Percentiles rank a stretch among this genome's conserved stretches.
These are phyloP conservation scores for Podaxis sp. DNA, from an alignment of 768 basidiomycete species.

Conservation along the genomic window DNA sequence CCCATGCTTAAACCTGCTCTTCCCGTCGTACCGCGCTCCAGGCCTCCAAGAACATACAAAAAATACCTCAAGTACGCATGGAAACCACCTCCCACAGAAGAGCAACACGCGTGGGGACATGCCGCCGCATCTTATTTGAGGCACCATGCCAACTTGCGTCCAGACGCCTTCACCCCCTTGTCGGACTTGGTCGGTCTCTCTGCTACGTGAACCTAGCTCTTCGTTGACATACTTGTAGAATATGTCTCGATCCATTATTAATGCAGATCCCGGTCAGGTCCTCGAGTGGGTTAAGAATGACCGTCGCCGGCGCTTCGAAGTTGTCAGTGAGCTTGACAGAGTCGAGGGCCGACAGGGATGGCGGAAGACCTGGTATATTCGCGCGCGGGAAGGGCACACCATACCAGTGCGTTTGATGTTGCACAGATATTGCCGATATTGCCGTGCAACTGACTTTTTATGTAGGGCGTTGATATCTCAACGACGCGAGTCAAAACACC, in stretches of 20 bases:
- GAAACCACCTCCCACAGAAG: background rate
- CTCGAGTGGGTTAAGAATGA: slow-evolving; percentile 3
- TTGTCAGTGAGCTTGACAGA: background rate
- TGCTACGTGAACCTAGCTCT: too few species aligned
- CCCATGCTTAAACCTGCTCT: slow-evolving; percentile 1
- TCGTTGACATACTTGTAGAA: background rate
- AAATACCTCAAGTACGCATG: background rate
- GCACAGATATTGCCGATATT: background rate
- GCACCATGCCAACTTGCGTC: slow-evolving; percentile 1
- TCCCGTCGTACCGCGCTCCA: background rate
- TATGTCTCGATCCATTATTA: background rate
- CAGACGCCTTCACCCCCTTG: slow-evolving; percentile 4
- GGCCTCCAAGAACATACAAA: background rate
- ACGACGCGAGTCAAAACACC: background rate
- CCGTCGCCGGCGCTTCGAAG: background rate
- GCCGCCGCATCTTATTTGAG: background rate
- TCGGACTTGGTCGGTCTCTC: background rate
- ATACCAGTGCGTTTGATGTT: background rate
- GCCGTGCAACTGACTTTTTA: background rate
- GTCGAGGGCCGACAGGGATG: background rate
- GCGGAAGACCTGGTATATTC: background rate
- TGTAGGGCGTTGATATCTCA: slow-evolving; percentile 1
- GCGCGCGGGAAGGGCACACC: slow-evolving; percentile 2
- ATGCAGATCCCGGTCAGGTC: background rate
- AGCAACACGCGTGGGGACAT: background rate